Evolutionary conservation across 2,329 filamentous ascomycete species (phyloP), one percentile per base, ranked within the genome.

Genomic region (Talaromyces sp.): DNA sequence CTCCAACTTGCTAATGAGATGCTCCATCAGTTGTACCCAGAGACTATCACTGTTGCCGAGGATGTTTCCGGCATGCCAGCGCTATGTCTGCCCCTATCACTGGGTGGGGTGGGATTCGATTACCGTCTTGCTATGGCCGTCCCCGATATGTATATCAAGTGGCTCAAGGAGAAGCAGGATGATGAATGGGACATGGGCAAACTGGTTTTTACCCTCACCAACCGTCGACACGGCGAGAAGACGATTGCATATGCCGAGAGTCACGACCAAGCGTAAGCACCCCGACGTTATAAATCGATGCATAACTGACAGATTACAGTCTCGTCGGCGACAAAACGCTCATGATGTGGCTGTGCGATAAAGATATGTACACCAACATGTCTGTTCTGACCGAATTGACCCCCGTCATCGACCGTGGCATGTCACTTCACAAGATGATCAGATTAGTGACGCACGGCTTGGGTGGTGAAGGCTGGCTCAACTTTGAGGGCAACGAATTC

Each of bases 131-230:
- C 92, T 57, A 99, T 99, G 94, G 94, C 94, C 4, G 86, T 99
- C 62, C 94, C 94, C 3, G 94, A 99, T 73, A 89, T 99, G 85
- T 99, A 95, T 85, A 99, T 99, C 81, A 99, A 99, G 78, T 90
- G 95, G 70, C 75, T 97, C 61, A 99, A 99, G 75, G 94, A 99
- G 76, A 86, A 91, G 72, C 82, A 88, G 69, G 94, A 99, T 67
- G 80, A 91, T 62, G 84, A 96, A 9, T 99, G 94, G 94, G 89
- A 97, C 67, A 88, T 99, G 74, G 85, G 84, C 58, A 87, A 83
- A 64, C 88, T 99, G 54, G 86, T 86, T 71, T 92, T 88, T 77
- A 97, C 91, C 0, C 78, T 99, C 60, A 96, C 89, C 21, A 97
- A 99, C 75, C 84, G 94, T 58, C 86, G 94, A 28, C 90, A 97